phyloP scores from a whole-genome alignment of 2,329 filamentous ascomycete species.

The Phyllosticta ampelicida region DNA sequence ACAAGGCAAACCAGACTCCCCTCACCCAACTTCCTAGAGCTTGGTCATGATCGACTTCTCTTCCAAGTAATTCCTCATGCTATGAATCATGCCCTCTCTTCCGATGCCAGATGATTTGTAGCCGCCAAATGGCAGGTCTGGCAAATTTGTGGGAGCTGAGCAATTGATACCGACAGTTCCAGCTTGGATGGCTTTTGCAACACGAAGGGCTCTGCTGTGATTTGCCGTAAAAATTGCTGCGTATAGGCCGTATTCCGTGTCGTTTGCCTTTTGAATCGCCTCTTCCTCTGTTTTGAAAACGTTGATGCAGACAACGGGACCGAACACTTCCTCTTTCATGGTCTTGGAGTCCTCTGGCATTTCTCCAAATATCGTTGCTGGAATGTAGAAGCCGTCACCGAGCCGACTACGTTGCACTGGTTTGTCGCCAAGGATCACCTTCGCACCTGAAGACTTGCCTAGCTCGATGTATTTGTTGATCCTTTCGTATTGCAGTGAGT shows the following conservation, averaged over 20 bases:
- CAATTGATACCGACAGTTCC: constrained; percentile 33
- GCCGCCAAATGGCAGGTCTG: constrained; percentile 33
- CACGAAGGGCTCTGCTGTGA: constrained; percentile 26
- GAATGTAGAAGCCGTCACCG: constrained; percentile 31
- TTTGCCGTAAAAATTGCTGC: constrained; percentile 29
- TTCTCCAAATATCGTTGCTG: constrained; percentile 38
- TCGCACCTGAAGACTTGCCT: constrained; percentile 33
- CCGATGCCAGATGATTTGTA: constrained; percentile 29
- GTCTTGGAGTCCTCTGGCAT: constrained; percentile 31
- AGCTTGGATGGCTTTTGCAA: constrained; percentile 30
- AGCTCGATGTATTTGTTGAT: constrained; percentile 20
- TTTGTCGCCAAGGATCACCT: constrained; percentile 20
- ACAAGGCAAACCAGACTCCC: not conserved
- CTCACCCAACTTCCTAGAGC: not conserved
- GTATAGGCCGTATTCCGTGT: constrained; percentile 29
- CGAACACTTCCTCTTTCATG: constrained; percentile 28
- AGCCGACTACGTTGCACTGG: constrained; percentile 3
- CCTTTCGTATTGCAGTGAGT: constrained; percentile 16
- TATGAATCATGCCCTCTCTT: constrained; percentile 22
- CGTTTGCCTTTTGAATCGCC: constrained; percentile 26
- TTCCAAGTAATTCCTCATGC: constrained; percentile 25
- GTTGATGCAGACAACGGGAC: constrained; percentile 28
- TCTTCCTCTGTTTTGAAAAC: constrained; percentile 27
- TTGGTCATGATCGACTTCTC: constrained; percentile 25
- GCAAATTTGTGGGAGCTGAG: constrained; percentile 22